Percentiles rank a stretch among this genome's conserved stretches.
These are phyloP conservation scores for Cladosporium phlei DNA, from an alignment of 2,329 filamentous ascomycete species.

Conservation along the genomic window DNA sequence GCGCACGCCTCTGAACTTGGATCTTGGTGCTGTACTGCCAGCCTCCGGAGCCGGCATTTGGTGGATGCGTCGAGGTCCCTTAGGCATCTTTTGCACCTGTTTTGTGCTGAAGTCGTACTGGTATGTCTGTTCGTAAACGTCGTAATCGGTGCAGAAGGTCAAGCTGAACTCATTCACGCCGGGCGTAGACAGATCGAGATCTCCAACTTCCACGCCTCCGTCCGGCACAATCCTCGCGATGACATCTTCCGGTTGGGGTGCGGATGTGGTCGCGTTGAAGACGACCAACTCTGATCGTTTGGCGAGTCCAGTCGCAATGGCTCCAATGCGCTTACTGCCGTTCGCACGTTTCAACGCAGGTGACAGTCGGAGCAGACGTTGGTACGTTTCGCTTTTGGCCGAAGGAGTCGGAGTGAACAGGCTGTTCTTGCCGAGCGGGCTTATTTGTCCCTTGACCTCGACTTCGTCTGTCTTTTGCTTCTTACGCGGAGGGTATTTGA, in stretches of 20 bases:
- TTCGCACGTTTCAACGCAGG: constrained; percentile 46
- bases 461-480: constrained; percentile 35
- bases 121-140: constrained; percentile 65
- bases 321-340: constrained; percentile 62
- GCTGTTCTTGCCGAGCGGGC: constrained; percentile 48
- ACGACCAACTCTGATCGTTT: constrained; percentile 70
- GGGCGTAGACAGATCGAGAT: constrained; percentile 65
- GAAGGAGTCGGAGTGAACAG: constrained; percentile 45
- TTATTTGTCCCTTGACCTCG: constrained; percentile 30
- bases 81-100: constrained; percentile 33
- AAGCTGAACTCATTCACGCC: constrained; percentile 62
- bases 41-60: constrained; percentile 34
- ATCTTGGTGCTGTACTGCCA: constrained; percentile 27
- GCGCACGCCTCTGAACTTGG: constrained; percentile 53
- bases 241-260: constrained; percentile 49
- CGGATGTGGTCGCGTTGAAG: constrained; percentile 61
- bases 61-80: constrained; percentile 42
- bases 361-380: constrained; percentile 54
- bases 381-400: constrained; percentile 54
- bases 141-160: constrained; percentile 72
- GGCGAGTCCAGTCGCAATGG: constrained; percentile 71
- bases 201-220: constrained; percentile 56
- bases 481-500: constrained; percentile 52
- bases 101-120: constrained; percentile 44
- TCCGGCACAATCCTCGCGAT: constrained; percentile 50